phyloP scores from a whole-genome alignment of 257 asterid species.

The Petunia axillaris region DNA sequence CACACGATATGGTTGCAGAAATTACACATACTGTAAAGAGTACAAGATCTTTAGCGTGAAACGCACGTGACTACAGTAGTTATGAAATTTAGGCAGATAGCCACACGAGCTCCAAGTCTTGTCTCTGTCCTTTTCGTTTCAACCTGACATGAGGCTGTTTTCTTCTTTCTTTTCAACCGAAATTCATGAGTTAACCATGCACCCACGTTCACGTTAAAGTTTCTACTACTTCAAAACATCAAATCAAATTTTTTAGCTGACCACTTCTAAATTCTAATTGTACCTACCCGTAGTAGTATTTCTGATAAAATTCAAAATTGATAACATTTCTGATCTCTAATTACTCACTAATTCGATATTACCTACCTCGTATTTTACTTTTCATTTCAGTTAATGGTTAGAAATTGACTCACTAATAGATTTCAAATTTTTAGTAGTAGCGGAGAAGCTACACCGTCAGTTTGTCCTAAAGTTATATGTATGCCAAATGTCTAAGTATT shows the following conservation, averaged over 20 bases:
- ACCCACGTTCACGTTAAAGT: conserved; percentile 29
- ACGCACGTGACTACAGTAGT: conserved; percentile 17
- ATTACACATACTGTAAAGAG: neutral
- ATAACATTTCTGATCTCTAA: no score
- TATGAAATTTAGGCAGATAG: conserved; percentile 20
- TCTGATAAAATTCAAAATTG: no score
- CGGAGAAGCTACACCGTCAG: no score
- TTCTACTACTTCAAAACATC: neutral
- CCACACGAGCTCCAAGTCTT: conserved; percentile 22
- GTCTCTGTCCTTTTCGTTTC: neutral
- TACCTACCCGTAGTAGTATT: no score
- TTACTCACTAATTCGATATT: no score
- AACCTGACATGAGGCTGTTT: neutral
- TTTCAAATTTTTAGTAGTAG: no score
- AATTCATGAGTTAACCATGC: conserved; percentile 38
- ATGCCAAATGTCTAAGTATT: no score
- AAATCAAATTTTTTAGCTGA: no score
- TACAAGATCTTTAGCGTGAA: neutral
- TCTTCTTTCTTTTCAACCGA: conserved; percentile 30
- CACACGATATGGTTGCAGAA: conserved; percentile 9
- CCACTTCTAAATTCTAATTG: no score
- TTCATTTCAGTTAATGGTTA: neutral
- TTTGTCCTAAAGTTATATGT: no score
- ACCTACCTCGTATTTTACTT: no score
- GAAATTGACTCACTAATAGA: neutral